These are phyloP conservation scores for Hypoxylon sp. DNA, from an alignment of 2,329 filamentous ascomycete species.

Conservation along the genomic window DNA sequence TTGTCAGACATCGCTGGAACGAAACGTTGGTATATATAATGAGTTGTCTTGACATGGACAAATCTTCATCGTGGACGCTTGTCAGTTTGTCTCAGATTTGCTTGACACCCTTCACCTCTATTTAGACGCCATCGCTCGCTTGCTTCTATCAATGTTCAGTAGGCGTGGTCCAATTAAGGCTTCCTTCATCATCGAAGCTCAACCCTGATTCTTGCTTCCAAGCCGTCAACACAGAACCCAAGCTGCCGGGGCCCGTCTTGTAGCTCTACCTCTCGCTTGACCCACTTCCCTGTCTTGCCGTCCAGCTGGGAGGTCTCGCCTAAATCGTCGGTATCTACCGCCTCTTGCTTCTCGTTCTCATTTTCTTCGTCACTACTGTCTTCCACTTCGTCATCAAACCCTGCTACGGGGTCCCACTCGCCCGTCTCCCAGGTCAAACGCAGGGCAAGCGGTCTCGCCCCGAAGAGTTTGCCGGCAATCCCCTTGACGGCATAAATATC, in stretches of 20 bases:
- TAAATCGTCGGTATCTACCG: constrained; percentile 23
- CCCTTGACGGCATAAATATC: constrained; percentile 87
- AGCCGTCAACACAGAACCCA: constrained; percentile 84
- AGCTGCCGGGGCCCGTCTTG: constrained; percentile 83
- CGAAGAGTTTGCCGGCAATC: constrained; percentile 78
- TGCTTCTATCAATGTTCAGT: constrained; percentile 5
- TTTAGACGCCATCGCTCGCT: constrained; percentile 4
- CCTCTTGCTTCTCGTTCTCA: constrained; percentile 52
- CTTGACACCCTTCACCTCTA: background rate
- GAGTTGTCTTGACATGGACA: constrained; percentile 4
- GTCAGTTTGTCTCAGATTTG: background rate
- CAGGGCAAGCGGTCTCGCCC: constrained; percentile 71
- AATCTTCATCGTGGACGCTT: background rate
- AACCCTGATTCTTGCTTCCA: constrained; percentile 77
- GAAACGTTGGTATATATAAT: constrained; percentile 7
- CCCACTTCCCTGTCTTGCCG: constrained; percentile 68
- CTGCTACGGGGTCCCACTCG: constrained; percentile 84
- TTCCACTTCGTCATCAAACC: constrained; percentile 70
- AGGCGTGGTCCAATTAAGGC: no score
- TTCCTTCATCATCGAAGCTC: constrained; percentile 60
- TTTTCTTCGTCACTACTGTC: constrained; percentile 67
- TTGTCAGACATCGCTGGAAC: constrained; percentile 19
- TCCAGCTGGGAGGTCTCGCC: constrained; percentile 43
- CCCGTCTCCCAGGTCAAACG: constrained; percentile 88
- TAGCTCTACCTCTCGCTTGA: constrained; percentile 83